Conservation (phyloP, 2,329 filamentous ascomycete species). For the Colletotrichum viniferum region DNA sequence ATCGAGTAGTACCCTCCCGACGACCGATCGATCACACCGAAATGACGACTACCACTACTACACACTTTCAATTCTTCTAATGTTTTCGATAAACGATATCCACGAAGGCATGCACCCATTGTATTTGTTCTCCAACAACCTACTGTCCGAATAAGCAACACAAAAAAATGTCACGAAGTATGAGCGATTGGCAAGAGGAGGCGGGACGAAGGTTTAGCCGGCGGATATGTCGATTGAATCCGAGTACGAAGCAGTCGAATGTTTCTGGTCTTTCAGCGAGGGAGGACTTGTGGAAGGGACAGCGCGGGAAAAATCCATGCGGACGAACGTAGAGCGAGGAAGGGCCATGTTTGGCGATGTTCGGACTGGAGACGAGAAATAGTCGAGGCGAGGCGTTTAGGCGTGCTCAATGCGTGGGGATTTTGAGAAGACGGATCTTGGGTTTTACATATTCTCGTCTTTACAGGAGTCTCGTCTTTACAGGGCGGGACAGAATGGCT, state of each 20-base stretch:
- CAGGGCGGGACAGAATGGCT: too few species aligned
- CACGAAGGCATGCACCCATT: not conserved
- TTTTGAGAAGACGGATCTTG: not conserved
- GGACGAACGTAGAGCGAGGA: not conserved
- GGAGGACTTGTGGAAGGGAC: rapidly evolving
- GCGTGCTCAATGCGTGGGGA: not conserved
- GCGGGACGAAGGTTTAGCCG: rapidly evolving
- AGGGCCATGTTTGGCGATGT: not conserved
- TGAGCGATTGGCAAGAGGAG: not conserved
- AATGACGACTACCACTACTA: not conserved
- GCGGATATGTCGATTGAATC: rapidly evolving
- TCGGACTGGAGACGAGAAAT: not conserved
- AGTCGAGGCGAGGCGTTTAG: constrained; percentile 12
- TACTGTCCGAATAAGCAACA: not conserved
- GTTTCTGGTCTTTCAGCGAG: not conserved
- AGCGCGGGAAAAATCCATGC: rapidly evolving
- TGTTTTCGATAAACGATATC: constrained; percentile 14
- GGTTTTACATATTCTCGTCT: not conserved
- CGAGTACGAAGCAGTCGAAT: not conserved
- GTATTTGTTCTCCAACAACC: not conserved
- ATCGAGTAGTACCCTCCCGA: constrained; percentile 42
- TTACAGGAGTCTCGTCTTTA: too few species aligned
- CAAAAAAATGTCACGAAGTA: not conserved
- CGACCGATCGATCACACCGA: not conserved
- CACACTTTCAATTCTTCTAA: not conserved